Evolutionary conservation across 2,329 filamentous ascomycete genomes (phyloP).

Genomic region (Tolypocladium album): DNA sequence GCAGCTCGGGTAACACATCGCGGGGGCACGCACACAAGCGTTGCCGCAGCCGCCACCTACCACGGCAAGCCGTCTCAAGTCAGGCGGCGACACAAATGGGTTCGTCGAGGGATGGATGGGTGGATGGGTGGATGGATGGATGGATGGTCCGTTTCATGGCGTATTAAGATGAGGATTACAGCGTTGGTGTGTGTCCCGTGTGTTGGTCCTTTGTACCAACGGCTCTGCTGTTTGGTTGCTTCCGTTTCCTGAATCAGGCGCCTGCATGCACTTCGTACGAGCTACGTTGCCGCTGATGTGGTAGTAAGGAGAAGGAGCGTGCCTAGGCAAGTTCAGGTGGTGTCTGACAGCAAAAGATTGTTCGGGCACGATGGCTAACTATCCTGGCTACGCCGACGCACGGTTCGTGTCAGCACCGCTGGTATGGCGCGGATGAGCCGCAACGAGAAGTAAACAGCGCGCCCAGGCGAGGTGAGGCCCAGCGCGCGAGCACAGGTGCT

Average conservation of each 20-base stretch:
- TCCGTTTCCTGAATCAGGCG: not conserved
- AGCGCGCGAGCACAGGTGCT: not conserved
- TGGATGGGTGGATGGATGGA: not conserved
- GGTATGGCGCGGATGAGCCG: not conserved
- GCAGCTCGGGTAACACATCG: not conserved
- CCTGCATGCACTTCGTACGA: not conserved
- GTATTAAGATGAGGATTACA: not conserved
- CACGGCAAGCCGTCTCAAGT: not conserved
- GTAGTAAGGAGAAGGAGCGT: not conserved
- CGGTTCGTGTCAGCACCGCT: not conserved
- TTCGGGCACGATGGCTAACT: not conserved
- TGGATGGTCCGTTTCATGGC: not conserved
- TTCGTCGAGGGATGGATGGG: not conserved
- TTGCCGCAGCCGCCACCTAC: not conserved
- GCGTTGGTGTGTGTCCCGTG: not conserved
- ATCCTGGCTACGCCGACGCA: not conserved
- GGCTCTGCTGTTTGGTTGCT: not conserved
- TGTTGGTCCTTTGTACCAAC: not conserved
- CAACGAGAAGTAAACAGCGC: not conserved
- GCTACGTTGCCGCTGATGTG: not conserved
- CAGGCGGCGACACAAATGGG: not conserved
- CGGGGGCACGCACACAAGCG: not conserved
- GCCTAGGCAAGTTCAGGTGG: not conserved
- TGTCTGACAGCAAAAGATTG: not conserved
- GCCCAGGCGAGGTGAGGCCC: not conserved